Conservation (phyloP, 129 eudicot genomes). For the Dittrichia graveolens region DNA sequence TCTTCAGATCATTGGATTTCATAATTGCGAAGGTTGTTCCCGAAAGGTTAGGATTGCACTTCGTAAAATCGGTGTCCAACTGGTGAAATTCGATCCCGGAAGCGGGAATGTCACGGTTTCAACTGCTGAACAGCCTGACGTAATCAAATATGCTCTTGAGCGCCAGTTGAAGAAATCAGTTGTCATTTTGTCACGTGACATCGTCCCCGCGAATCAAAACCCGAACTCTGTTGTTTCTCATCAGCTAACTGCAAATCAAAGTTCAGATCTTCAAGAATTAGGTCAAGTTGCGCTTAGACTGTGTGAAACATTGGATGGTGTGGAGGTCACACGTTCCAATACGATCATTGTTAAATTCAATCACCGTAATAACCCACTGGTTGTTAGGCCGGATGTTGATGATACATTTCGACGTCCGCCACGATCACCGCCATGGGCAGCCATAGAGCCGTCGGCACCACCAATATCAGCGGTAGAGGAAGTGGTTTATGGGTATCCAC, state of each 20-base stretch:
- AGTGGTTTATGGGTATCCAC: slow-evolving; percentile 23
- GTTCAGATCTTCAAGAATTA: slow-evolving; percentile 1
- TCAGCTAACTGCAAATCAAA: neutral
- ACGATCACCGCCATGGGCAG: slow-evolving; percentile 17
- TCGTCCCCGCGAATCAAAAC: slow-evolving; percentile 11
- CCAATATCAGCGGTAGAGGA: neutral
- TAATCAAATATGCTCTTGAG: neutral
- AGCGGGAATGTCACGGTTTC: neutral
- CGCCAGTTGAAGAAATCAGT: slow-evolving; percentile 6
- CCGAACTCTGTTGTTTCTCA: neutral
- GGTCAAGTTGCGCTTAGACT: neutral
- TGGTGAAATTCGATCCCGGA: slow-evolving; percentile 7
- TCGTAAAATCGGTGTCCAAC: neutral
- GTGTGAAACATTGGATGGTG: slow-evolving; percentile 12
- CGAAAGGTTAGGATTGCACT: neutral
- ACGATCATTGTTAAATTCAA: slow-evolving; percentile 5
- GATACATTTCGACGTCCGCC: slow-evolving; percentile 15
- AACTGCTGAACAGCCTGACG: neutral
- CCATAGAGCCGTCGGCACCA: slow-evolving; percentile 24
- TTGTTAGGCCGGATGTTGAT: neutral
- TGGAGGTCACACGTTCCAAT: slow-evolving; percentile 24
- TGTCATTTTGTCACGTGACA: neutral
- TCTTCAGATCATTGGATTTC: slow-evolving; percentile 10
- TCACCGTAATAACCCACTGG: neutral
- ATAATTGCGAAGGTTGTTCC: slow-evolving; percentile 28